Percentiles rank a stretch among this genome's conserved stretches.
These are phyloP conservation scores for Garcia nutans DNA, from an alignment of 345 rosid genomes.

Conservation along the genomic window DNA sequence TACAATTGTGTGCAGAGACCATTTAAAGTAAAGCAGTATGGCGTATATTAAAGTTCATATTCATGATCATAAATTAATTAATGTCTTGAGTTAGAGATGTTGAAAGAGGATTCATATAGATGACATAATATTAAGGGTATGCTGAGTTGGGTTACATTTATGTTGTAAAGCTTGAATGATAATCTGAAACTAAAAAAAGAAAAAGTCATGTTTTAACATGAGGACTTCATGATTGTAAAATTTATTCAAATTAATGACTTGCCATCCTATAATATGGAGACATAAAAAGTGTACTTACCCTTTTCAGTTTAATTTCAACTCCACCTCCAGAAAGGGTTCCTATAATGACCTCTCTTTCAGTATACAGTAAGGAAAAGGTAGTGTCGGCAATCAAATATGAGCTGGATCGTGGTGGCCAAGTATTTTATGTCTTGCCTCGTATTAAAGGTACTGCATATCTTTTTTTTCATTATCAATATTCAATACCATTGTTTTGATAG, in stretches of 20 bases:
- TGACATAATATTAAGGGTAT: neutral
- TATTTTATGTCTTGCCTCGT: slow-evolving; percentile 91
- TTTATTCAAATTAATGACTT: slow-evolving; percentile 1
- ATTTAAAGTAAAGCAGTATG: neutral
- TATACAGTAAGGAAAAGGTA: slow-evolving; percentile 58
- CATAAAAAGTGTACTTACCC: slow-evolving; percentile 11
- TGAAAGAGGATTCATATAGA: neutral
- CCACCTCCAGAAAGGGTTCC: slow-evolving; percentile 99
- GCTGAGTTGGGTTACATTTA: neutral
- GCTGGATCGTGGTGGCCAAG: slow-evolving; percentile 89
- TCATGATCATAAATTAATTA: neutral
- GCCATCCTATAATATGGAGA: neutral
- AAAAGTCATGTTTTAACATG: slow-evolving; percentile 2
- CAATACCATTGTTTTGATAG: neutral
- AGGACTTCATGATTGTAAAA: neutral
- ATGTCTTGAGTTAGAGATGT: too few species aligned
- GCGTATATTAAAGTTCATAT: neutral
- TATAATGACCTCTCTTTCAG: slow-evolving; percentile 79
- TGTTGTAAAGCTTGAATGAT: slow-evolving; percentile 6
- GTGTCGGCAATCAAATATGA: slow-evolving; percentile 71
- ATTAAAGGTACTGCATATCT: slow-evolving; percentile 59
- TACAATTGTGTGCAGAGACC: neutral
- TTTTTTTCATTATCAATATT: neutral
- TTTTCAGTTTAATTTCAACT: slow-evolving; percentile 80
- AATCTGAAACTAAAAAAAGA: slow-evolving; percentile 1